These are phyloP conservation scores for Fraxinus platypoda DNA, from an alignment of 305 asterid species.

Conservation along the genomic window DNA sequence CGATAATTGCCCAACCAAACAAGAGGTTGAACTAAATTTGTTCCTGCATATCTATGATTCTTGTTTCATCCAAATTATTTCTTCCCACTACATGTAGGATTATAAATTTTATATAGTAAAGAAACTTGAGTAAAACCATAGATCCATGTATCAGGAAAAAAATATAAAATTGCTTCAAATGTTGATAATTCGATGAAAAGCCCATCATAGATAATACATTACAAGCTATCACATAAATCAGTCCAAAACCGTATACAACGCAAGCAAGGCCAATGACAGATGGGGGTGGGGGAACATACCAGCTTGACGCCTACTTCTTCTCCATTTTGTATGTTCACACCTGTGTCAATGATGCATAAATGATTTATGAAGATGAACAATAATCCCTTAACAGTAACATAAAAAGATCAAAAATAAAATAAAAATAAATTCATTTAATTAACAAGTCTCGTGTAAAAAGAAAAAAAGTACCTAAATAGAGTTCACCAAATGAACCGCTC, in stretches of 20 bases:
- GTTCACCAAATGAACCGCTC: conserved; percentile 95
- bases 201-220: background rate
- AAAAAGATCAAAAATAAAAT: background rate
- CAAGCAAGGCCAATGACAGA: background rate
- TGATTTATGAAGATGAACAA: background rate
- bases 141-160: background rate
- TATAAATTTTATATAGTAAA: background rate
- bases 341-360: conserved; percentile 30
- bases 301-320: conserved; percentile 62
- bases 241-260: background rate
- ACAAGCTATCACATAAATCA: background rate
- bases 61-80: background rate
- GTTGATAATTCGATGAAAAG: background rate
- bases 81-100: background rate
- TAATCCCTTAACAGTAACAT: background rate
- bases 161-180: background rate
- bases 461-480: conserved; percentile 61
- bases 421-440: background rate
- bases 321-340: conserved; percentile 53
- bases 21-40: background rate
- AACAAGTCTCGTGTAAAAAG: background rate
- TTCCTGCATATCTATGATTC: background rate
- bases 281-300: conserved; percentile 22
- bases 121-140: background rate
- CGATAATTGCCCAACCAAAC: background rate